A percentile compares a stretch with the other conserved stretches of the same genome.
phyloP scores from a whole-genome alignment of 2,329 filamentous ascomycete species.

The Fusarium heterosporum region DNA sequence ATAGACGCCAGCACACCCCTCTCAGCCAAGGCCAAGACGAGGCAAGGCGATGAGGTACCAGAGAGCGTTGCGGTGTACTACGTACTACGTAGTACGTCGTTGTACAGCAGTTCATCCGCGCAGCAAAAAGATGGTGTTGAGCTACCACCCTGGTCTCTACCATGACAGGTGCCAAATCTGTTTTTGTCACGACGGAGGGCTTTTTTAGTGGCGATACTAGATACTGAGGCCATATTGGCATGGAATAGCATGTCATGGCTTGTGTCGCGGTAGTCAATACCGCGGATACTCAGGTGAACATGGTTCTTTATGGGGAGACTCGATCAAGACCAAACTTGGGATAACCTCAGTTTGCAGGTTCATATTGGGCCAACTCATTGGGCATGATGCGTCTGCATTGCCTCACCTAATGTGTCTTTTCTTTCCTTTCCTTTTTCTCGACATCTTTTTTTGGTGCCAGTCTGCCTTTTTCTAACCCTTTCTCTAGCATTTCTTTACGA shows the following conservation, averaged over 20 bases:
- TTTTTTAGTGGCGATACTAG: constrained; percentile 22
- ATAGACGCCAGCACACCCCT: constrained; percentile 40
- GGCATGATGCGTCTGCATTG: constrained; percentile 32
- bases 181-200: constrained; percentile 11
- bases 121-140: constrained; percentile 22
- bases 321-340: constrained; percentile 23
- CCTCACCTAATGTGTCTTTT: constrained; percentile 28
- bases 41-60: constrained; percentile 33
- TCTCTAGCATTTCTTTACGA: constrained; percentile 24
- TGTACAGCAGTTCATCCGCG: constrained; percentile 35
- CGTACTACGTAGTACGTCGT: constrained; percentile 7
- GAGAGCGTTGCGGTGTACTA: constrained; percentile 40
- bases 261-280: constrained; percentile 10
- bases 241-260: constrained; percentile 19
- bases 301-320: constrained; percentile 18
- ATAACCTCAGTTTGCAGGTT: constrained; percentile 33
- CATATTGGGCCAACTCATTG: constrained; percentile 28
- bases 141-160: constrained; percentile 17
- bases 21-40: constrained; percentile 29
- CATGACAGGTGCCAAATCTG: constrained; percentile 44
- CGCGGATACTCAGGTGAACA: constrained; percentile 1
- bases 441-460: constrained; percentile 1
- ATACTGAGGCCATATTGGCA: constrained; percentile 37
- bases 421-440: constrained; percentile 11
- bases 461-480: background rate